phyloP scores from a whole-genome alignment of 192 early-diverging fungal species.

The Mortierella claussenii region DNA sequence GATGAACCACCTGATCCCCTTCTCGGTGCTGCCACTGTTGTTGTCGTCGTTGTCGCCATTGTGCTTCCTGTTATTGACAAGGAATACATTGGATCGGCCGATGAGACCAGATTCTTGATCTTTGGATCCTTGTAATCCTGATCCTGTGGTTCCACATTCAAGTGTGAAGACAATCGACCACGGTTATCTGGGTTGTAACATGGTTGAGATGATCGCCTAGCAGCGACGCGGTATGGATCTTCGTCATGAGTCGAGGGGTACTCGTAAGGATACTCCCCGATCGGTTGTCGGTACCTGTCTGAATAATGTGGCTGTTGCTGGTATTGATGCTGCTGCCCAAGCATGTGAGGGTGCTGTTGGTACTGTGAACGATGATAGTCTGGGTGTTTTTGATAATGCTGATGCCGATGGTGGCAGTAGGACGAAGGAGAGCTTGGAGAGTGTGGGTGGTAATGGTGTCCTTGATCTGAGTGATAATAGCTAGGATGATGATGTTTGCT shows the following conservation, averaged over 20 bases:
- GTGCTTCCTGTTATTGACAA: neutral
- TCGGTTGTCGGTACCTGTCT: neutral
- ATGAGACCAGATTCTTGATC: neutral
- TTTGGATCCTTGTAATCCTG: neutral
- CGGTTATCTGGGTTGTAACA: conserved; percentile 51
- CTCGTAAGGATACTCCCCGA: neutral
- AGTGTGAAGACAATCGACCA: conserved; percentile 7
- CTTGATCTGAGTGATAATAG: neutral
- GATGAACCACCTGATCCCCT: conserved; percentile 3
- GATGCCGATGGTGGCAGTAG: conserved; percentile 14
- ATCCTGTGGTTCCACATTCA: conserved; percentile 1
- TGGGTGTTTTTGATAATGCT: conserved; percentile 13
- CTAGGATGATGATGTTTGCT: neutral
- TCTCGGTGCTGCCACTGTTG: neutral
- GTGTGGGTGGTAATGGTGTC: neutral
- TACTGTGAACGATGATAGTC: conserved; percentile 2
- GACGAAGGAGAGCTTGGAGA: conserved; percentile 7
- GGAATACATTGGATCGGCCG: neutral
- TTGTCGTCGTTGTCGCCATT: conserved; percentile 1
- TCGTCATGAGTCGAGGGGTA: too few relatives aligned
- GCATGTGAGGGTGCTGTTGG: neutral
- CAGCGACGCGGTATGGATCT: too few relatives aligned
- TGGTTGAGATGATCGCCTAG: conserved; percentile 34
- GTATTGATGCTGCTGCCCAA: neutral
- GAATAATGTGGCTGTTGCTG: conserved; percentile 15